Evolutionary conservation across 345 rosid genomes (phyloP).

Genomic region (Populus pruinosa): DNA sequence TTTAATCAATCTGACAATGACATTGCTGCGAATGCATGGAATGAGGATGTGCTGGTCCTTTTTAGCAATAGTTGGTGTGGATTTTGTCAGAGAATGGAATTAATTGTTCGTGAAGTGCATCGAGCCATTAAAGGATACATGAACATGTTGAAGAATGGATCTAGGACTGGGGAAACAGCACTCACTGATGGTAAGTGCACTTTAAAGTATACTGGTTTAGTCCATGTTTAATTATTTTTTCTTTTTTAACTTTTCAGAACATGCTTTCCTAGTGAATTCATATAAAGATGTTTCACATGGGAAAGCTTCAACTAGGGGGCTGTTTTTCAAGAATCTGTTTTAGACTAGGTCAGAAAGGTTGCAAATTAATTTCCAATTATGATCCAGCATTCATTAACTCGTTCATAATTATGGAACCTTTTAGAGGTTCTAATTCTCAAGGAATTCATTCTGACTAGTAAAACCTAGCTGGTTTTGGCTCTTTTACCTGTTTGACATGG

Average conservation of each 20-base stretch:
- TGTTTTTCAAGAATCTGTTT: background rate
- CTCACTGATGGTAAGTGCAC: slow-evolving; percentile 42
- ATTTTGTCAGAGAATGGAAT: slow-evolving; percentile 93
- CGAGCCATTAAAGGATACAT: slow-evolving; percentile 56
- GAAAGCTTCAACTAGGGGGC: background rate
- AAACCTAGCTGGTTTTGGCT: too few relatives aligned
- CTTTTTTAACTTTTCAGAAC: background rate
- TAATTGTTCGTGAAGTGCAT: slow-evolving; percentile 76
- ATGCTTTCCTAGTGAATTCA: slow-evolving; percentile 12
- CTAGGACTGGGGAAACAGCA: slow-evolving; percentile 31
- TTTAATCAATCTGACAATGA: slow-evolving; percentile 42
- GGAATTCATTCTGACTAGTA: too few relatives aligned
- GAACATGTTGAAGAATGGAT: slow-evolving; percentile 37
- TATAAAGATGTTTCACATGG: background rate
- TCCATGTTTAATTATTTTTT: slow-evolving; percentile 1
- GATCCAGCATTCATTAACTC: too few relatives aligned
- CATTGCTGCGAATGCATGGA: slow-evolving; percentile 38
- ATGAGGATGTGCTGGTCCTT: slow-evolving; percentile 81
- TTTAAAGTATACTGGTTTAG: slow-evolving; percentile 1
- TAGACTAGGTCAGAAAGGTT: background rate
- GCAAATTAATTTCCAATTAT: background rate
- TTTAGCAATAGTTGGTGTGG: slow-evolving; percentile 89
- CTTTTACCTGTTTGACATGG: too few relatives aligned
- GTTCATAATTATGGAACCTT: background rate
- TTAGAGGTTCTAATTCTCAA: background rate